Evolutionary conservation across 352 stramenopile species (phyloP).

Genomic region (Phytopythium mirpurense): DNA sequence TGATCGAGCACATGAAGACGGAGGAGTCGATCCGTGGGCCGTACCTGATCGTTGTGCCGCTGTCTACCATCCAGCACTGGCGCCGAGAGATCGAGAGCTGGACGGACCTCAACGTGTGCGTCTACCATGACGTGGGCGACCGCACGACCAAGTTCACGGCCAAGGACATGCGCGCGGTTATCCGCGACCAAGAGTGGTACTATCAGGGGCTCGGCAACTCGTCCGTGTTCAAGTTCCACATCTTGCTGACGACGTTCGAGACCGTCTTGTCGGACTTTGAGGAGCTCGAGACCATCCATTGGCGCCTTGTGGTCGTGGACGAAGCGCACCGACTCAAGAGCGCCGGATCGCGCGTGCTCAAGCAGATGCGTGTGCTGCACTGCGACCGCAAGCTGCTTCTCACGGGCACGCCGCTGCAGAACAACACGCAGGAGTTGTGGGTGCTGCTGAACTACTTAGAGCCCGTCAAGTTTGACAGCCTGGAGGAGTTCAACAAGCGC

Average conservation of each 20-base stretch:
- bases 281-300: slow-evolving; percentile 84
- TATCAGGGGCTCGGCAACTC: slow-evolving; percentile 88
- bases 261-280: slow-evolving; percentile 82
- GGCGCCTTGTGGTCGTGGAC: slow-evolving; percentile 78
- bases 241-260: slow-evolving; percentile 81
- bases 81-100: slow-evolving; percentile 84
- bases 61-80: slow-evolving; percentile 88
- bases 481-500: slow-evolving; percentile 87
- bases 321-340: slow-evolving; percentile 83
- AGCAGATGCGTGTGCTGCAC: slow-evolving; percentile 82
- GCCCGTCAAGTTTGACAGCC: slow-evolving; percentile 88
- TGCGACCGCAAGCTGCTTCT: slow-evolving; percentile 92
- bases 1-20: slow-evolving; percentile 86
- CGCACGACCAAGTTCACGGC: slow-evolving; percentile 72
- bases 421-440: slow-evolving; percentile 97
- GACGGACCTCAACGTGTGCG: slow-evolving; percentile 98
- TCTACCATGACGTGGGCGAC: slow-evolving; percentile 96
- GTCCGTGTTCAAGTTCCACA: slow-evolving; percentile 89
- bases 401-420: slow-evolving; percentile 97
- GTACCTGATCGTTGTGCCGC: slow-evolving; percentile 81
- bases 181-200: slow-evolving; percentile 87
- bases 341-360: slow-evolving; percentile 73
- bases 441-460: slow-evolving; percentile 96
- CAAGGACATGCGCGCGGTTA: slow-evolving; percentile 84
- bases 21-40: slow-evolving; percentile 82